Evolutionary conservation across 257 asterid genomes (phyloP).

Genomic region (Datura wrightii): DNA sequence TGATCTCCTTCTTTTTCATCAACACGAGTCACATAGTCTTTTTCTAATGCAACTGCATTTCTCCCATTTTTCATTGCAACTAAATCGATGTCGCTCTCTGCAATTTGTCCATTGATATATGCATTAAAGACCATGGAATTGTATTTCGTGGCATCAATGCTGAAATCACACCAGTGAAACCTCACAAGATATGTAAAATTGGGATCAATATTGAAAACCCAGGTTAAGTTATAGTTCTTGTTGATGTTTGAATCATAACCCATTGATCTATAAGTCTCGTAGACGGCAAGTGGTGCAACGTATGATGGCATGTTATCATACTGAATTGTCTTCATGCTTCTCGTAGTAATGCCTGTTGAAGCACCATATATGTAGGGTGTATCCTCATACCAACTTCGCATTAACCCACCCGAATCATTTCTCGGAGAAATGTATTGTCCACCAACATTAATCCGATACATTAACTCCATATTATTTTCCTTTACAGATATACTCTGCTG

Average conservation of each 20-base stretch:
- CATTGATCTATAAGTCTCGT: conserved; percentile 62
- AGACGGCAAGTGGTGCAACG: conserved; percentile 73
- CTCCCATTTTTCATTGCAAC: conserved; percentile 35
- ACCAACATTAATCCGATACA: conserved; percentile 78
- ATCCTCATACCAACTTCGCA: conserved; percentile 91
- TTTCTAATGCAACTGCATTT: conserved; percentile 47
- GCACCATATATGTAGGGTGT: conserved; percentile 63
- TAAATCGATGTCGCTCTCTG: conserved; percentile 50
- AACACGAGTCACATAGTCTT: conserved; percentile 61
- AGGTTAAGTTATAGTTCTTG: conserved; percentile 59
- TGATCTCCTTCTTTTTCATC: conserved; percentile 41
- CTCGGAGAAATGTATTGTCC: conserved; percentile 65
- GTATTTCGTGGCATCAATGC: conserved; percentile 46
- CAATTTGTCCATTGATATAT: conserved; percentile 69
- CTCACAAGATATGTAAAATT: conserved; percentile 72
- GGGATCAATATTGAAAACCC: conserved; percentile 77
- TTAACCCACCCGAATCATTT: conserved; percentile 70
- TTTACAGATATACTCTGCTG: conserved; percentile 44
- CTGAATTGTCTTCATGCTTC: conserved; percentile 39
- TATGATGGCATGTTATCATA: conserved; percentile 56
- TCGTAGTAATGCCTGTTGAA: conserved; percentile 48
- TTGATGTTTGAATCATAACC: conserved; percentile 58
- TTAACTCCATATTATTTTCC: conserved; percentile 57
- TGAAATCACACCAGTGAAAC: conserved; percentile 88
- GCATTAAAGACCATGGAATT: conserved; percentile 72